Evolutionary conservation across 176 grass and related monocot genomes (phyloP).

Genomic region (Zea luxurians): DNA sequence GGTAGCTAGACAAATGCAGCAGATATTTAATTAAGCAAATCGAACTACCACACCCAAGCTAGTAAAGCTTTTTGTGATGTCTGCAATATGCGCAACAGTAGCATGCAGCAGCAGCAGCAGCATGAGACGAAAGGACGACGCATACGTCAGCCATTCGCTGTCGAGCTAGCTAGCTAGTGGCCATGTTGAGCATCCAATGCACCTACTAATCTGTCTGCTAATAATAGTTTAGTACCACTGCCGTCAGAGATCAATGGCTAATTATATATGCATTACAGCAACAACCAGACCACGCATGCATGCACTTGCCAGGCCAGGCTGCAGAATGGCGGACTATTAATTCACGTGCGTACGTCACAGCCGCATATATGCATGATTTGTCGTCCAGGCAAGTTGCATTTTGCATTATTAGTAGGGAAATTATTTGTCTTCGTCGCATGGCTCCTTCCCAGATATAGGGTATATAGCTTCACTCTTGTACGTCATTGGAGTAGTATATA

Average conservation of each 20-base stretch:
- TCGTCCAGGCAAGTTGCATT: constrained; percentile 15
- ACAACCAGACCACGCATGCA: constrained; percentile 8
- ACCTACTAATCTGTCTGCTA: background rate
- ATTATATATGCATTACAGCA: background rate
- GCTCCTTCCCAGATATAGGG: background rate
- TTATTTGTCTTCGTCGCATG: constrained; percentile 7
- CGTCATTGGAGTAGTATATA: background rate
- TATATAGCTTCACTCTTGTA: background rate
- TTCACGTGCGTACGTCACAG: constrained; percentile 12
- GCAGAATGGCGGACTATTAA: background rate
- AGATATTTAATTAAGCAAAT: constrained; percentile 10
- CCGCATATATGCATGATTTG: background rate
- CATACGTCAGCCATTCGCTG: constrained; percentile 18
- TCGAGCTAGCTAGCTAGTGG: constrained; percentile 4
- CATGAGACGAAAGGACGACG: constrained; percentile 22
- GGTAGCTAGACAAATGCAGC: background rate
- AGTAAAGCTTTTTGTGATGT: constrained; percentile 12
- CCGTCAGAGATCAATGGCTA: background rate
- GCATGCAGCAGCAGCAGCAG: constrained; percentile 25
- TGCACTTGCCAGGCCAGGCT: background rate
- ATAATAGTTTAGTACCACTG: background rate
- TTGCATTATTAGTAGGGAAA: no score
- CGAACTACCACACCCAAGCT: background rate
- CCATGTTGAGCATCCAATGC: constrained; percentile 25
- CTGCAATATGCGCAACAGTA: constrained; percentile 14